Evolutionary conservation across 768 basidiomycete species (phyloP), one percentile per base, ranked within the genome.

Genomic region (Mycena indigotica): DNA sequence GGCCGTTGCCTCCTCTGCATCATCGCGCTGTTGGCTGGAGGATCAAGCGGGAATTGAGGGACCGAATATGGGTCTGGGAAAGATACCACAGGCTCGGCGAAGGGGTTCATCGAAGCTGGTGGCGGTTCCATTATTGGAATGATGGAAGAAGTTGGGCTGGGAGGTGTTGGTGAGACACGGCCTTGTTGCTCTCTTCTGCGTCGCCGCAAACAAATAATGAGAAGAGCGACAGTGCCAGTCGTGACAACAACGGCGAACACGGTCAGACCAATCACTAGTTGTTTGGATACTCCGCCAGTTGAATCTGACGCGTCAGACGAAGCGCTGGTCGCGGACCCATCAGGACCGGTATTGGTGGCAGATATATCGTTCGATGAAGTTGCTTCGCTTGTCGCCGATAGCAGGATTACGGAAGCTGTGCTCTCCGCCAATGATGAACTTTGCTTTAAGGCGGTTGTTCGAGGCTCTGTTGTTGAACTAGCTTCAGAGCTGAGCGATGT

Each of bases 101-200:
- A 58, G 4, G 61, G 53, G 28, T 63, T 63, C 10, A 23, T 15
- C 3, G 57, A 58, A 19, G 48, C 45, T 12, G 44, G 40, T 2
- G 62, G 55, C 28, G 61, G 62, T 16, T 39, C 48, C 62, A 63
- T 63, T 28, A 63, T 63, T 6, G 62, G 62, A 29, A 63, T 59
- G 48, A 63, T 54, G 16, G 58, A 60, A 12, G 26, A 44, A 17
- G 48, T 48, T 19, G 54, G 48, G 23, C 56, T 58, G 28, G 25
- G 23, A 8, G 4, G 38, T 5, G 52, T 8, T 13, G 17, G 26
- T 30, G 50, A 5, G 50, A 15, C 45, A 52, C 26, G 46, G 10
- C 41, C 24, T 0, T 55, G 52, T 8, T 35, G 39, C 25, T 50
- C 41, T 49, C 55, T 4, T n/a, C 48, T 50, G 28, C 58, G 59